phyloP scores from a whole-genome alignment of 2,329 filamentous ascomycete species.

The Teratosphaeria epicoccoides region DNA sequence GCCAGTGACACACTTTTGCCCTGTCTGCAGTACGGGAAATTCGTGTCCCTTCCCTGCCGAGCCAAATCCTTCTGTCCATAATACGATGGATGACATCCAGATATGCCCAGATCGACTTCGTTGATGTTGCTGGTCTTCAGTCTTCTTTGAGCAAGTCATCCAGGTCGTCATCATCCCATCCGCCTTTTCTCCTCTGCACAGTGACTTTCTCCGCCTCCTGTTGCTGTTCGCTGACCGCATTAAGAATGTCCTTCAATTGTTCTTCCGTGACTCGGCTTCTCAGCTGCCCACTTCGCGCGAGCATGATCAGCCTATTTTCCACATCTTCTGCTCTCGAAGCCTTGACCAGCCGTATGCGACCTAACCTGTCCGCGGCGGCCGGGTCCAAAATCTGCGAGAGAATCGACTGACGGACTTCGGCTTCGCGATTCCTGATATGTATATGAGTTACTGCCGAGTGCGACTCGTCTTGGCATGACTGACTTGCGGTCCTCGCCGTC shows the following conservation, averaged over 20 bases:
- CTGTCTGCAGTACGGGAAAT: no score
- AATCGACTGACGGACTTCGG: slow-evolving; percentile 64
- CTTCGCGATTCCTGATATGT: slow-evolving; percentile 31
- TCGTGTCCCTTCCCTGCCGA: no score
- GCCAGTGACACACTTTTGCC: no score
- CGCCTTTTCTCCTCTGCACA: slow-evolving; percentile 69
- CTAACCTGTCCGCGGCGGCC: slow-evolving; percentile 83
- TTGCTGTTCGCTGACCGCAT: slow-evolving; percentile 64
- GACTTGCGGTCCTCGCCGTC: slow-evolving; percentile 54
- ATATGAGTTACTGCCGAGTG: not conserved
- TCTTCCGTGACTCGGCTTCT: slow-evolving; percentile 79
- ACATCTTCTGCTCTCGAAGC: slow-evolving; percentile 80
- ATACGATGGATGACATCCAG: not conserved
- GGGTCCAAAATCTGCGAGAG: slow-evolving; percentile 90
- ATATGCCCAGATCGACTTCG: not conserved
- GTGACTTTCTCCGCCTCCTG: slow-evolving; percentile 74
- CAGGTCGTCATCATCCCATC: slow-evolving; percentile 75
- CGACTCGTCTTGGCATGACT: not conserved
- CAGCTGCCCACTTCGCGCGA: slow-evolving; percentile 80
- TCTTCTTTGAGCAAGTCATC: slow-evolving; percentile 52
- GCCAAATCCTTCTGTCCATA: not conserved
- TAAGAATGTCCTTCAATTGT: slow-evolving; percentile 85
- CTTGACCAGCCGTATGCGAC: slow-evolving; percentile 91
- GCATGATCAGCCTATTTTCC: slow-evolving; percentile 84
- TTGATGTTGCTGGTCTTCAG: slow-evolving; percentile 5